Evolutionary conservation across 495 filamentous ascomycete species (phyloP), one percentile per base, ranked within the genome.

Genomic region (Astrothelium macrocarpum): DNA sequence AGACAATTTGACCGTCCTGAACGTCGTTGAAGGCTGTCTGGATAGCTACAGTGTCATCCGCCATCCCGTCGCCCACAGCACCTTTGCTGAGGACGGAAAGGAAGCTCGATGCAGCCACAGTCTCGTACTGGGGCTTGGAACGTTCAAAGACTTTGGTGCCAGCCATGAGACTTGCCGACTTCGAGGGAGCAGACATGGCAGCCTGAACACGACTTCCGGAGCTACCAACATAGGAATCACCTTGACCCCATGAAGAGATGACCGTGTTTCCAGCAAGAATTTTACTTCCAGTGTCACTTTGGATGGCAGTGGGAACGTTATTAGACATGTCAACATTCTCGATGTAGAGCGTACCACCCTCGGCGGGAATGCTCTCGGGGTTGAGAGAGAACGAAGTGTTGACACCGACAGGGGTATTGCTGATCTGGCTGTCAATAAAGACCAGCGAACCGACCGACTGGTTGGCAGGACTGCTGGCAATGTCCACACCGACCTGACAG

Each of bases 271-370:
- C 87, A 9, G 76, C 78, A 18, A 91, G 82, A 16, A 85, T 65
- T 1, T 80, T 80, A 16, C 72, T 67, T 64, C 71, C 78, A 67
- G 49, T 72, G 11, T 79, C 71, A 18, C 80, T 80, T 67, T 87
- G 73, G 29, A 92, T 80, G 2, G 79, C 77, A 5, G 84, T 82
- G 7, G 31, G 53, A 18, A 70, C 68, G 59, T 62, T 60, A 65
- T 86, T 84, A 60, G 73, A 75, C 62, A 94, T 78, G 20, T 71
- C 73, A 29, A 91, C 79, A 67, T 95, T 95, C 72, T 91, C 88
- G 25, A 86, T 59, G 64, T 84, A 77, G 34, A 86, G 73, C 58
- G 80, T 81, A 26, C 83, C 83, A 36, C 78, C 81, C 49, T 73
- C 74, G 1, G 66, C 45, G 63, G 77, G 78, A 53, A 76, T 62